Evolutionary conservation across 139 green algal species (phyloP).

Genomic region (Haematococcus sp.): DNA sequence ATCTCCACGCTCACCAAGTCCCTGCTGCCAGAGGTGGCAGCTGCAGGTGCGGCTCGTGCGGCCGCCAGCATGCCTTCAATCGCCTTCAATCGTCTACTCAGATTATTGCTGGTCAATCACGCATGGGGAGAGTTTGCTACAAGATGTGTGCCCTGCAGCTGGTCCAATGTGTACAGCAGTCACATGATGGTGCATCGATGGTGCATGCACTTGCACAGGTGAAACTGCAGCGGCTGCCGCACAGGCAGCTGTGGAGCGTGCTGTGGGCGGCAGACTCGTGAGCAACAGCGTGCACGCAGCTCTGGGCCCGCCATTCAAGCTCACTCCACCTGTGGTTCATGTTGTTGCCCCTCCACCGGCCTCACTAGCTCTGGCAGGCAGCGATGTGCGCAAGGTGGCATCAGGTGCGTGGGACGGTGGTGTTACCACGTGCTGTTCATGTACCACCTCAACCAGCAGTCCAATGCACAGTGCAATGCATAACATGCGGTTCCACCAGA

Average conservation of each 20-base stretch:
- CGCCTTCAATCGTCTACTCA: too few species aligned
- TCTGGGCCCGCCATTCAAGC: neutral
- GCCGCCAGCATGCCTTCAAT: too few species aligned
- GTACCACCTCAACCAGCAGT: too few species aligned
- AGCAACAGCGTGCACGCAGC: neutral
- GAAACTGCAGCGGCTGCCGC: neutral
- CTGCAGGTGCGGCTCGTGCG: slow-evolving; percentile 8
- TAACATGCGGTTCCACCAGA: too few species aligned
- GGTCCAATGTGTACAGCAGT: too few species aligned
- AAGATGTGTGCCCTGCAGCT: too few species aligned
- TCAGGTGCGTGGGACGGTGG: neutral
- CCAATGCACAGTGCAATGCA: too few species aligned
- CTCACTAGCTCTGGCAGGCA: neutral
- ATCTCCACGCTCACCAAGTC: slow-evolving; percentile 23
- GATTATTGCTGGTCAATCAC: too few species aligned
- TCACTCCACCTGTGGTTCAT: neutral
- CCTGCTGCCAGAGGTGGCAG: neutral
- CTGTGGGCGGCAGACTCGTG: neutral
- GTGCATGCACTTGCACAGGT: neutral
- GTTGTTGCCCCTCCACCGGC: neutral
- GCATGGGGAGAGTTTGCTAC: too few species aligned
- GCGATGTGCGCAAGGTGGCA: neutral
- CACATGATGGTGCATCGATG: too few species aligned
- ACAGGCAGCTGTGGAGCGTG: neutral
- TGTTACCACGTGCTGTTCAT: neutral